Conservation (phyloP, 2,329 filamentous ascomycete genomes). For the Emergomyces pasteurianus region DNA sequence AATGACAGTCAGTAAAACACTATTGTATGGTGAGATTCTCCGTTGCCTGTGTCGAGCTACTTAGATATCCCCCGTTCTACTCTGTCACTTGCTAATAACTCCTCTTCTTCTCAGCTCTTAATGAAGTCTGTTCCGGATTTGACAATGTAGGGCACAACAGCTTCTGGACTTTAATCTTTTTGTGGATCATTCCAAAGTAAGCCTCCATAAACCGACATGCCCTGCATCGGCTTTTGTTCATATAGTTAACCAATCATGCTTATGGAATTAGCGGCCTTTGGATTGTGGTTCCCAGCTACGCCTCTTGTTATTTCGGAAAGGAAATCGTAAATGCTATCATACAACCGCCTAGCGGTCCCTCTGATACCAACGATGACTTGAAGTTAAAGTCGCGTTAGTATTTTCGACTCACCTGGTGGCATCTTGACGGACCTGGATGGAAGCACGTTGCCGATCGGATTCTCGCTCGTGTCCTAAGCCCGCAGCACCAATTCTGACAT, state of each 20-base stretch:
- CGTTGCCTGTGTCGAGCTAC: neutral
- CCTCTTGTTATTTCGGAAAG: conserved; percentile 46
- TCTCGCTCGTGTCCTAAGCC: neutral
- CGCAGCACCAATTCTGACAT: neutral
- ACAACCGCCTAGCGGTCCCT: conserved; percentile 19
- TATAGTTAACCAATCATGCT: conserved; percentile 9
- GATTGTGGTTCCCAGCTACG: conserved; percentile 52
- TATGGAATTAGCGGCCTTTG: conserved; percentile 43
- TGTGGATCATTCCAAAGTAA: conserved; percentile 59
- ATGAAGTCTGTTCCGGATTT: conserved; percentile 50
- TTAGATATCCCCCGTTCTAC: neutral
- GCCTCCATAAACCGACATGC: conserved; percentile 15
- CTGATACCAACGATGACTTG: neutral
- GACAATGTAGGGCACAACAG: conserved; percentile 52
- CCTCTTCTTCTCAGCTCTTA: conserved; percentile 36
- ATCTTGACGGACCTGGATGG: no score
- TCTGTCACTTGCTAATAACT: neutral
- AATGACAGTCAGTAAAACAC: conserved; percentile 57
- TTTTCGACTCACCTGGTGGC: neutral
- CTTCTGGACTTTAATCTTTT: conserved; percentile 38
- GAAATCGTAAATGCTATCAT: conserved; percentile 54
- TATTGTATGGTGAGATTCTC: conserved; percentile 50
- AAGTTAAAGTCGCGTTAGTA: neutral
- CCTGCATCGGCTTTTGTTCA: neutral
- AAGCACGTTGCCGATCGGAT: neutral